Evolutionary conservation across 2,329 filamentous ascomycete species (phyloP).

Genomic region (Elsinoe ampelina): DNA sequence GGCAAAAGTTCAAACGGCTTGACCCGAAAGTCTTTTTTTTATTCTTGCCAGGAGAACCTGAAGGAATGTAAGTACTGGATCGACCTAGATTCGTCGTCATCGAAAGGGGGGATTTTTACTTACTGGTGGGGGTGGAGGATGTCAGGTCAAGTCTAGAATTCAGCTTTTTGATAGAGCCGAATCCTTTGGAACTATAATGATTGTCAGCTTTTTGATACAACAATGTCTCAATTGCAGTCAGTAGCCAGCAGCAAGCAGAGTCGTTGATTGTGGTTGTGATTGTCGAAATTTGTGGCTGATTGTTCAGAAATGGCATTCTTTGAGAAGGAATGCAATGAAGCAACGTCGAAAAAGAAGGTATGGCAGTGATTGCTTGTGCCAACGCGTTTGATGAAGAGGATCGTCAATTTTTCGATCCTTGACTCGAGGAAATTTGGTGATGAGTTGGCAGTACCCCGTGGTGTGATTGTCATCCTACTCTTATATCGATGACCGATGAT

Average conservation of each 20-base stretch:
- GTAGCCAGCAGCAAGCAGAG: neutral
- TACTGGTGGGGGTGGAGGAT: neutral
- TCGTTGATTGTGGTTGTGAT: neutral
- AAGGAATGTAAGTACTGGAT: slow-evolving; percentile 11
- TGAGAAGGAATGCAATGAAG: neutral
- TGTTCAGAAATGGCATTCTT: slow-evolving; percentile 5
- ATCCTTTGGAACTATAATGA: neutral
- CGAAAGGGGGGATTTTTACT: neutral
- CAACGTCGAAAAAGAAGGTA: slow-evolving; percentile 16
- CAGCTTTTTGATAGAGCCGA: neutral
- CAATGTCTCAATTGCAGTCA: neutral
- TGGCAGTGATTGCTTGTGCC: slow-evolving; percentile 17
- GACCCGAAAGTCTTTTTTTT: neutral
- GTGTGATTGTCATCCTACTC: neutral
- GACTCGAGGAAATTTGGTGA: neutral
- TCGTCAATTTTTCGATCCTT: neutral
- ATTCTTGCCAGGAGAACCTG: slow-evolving; percentile 3
- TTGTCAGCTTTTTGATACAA: neutral
- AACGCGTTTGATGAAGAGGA: slow-evolving; percentile 2
- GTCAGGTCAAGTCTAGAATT: neutral
- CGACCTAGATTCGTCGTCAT: neutral
- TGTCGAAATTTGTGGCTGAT: slow-evolving; percentile 7
- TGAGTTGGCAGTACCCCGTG: neutral
- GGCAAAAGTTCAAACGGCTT: slow-evolving; percentile 18
- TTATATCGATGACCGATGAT: neutral